These are phyloP conservation scores for Amanita exitialis DNA, from an alignment of 768 basidiomycete species.

Conservation along the genomic window DNA sequence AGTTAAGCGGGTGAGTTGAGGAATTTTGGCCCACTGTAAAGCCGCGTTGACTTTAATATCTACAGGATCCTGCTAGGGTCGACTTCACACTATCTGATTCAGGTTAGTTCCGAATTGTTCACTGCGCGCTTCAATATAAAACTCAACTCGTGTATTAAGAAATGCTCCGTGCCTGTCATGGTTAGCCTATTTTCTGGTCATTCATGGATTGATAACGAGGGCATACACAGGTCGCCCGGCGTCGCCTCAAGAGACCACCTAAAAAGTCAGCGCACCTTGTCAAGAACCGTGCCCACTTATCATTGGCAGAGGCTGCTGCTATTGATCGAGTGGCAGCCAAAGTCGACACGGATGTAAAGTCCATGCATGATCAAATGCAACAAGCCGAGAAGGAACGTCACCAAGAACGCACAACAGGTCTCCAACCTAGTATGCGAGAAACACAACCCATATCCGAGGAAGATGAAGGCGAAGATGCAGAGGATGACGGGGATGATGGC, in stretches of 20 bases:
- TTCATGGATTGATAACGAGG: slow-evolving; percentile 1
- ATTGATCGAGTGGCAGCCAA: slow-evolving; percentile 83
- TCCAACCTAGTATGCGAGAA: slow-evolving; percentile 21
- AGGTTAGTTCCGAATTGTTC: slow-evolving; percentile 30
- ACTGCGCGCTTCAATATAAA: background rate
- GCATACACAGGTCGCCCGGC: slow-evolving; percentile 54
- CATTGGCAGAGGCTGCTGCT: slow-evolving; percentile 77
- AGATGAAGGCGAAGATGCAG: slow-evolving; percentile 17
- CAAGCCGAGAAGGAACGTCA: slow-evolving; percentile 46
- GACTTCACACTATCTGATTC: slow-evolving; percentile 89
- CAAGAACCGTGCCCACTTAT: slow-evolving; percentile 71
- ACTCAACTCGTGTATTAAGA: slow-evolving; percentile 27
- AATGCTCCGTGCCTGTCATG: slow-evolving; percentile 95
- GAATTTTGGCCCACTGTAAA: background rate
- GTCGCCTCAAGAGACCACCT: slow-evolving; percentile 82
- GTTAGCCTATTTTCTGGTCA: slow-evolving; percentile 18
- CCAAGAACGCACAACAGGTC: slow-evolving; percentile 24
- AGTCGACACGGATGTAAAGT: slow-evolving; percentile 79
- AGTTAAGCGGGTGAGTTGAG: slow-evolving; percentile 65
- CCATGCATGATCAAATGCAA: slow-evolving; percentile 69
- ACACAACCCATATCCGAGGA: slow-evolving; percentile 15
- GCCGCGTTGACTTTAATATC: background rate
- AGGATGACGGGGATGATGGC: slow-evolving; percentile 22
- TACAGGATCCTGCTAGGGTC: slow-evolving; percentile 84
- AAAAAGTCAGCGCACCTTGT: slow-evolving; percentile 73